Conservation (phyloP, 2,329 filamentous ascomycete genomes). For the Trichoderma lentiforme region DNA sequence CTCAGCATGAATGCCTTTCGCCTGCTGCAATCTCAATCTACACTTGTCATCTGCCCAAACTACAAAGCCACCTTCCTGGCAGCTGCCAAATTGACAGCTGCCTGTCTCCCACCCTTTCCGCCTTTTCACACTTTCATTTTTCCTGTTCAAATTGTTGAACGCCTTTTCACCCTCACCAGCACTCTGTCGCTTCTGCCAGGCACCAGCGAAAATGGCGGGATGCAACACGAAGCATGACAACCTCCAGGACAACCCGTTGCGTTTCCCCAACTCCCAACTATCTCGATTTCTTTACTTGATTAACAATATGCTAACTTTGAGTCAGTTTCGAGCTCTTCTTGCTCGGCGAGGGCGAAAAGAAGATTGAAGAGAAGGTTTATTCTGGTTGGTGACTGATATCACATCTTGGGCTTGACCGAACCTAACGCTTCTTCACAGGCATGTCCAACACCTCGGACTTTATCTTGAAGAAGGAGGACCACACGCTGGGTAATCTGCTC, state of each 20-base stretch:
- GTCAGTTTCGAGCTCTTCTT: slow-evolving; percentile 89
- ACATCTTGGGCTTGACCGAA: background rate
- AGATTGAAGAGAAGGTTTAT: slow-evolving; percentile 83
- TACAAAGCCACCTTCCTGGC: background rate
- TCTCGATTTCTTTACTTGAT: background rate
- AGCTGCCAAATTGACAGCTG: background rate
- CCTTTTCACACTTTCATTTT: background rate
- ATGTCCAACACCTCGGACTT: slow-evolving; percentile 96
- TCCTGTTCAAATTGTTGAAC: background rate
- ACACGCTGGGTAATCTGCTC: slow-evolving; percentile 89
- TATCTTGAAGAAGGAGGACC: slow-evolving; percentile 93
- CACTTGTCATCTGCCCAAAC: background rate
- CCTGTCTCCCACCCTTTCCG: background rate
- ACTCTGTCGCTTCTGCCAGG: background rate
- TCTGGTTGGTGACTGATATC: slow-evolving; percentile 62
- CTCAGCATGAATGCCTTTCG: background rate
- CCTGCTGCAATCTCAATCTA: background rate
- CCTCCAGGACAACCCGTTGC: slow-evolving; percentile 35
- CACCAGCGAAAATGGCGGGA: slow-evolving; percentile 30
- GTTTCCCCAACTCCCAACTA: slow-evolving; percentile 21
- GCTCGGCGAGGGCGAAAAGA: slow-evolving; percentile 84
- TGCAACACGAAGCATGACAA: slow-evolving; percentile 42
- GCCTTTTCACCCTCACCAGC: background rate
- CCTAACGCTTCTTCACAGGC: slow-evolving; percentile 42
- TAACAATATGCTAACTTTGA: slow-evolving; percentile 23